A percentile compares a stretch with the other conserved stretches of the same genome.
Evolutionary conservation across 2,329 filamentous ascomycete genomes (phyloP).

Genomic region (Trichoderma sp.): DNA sequence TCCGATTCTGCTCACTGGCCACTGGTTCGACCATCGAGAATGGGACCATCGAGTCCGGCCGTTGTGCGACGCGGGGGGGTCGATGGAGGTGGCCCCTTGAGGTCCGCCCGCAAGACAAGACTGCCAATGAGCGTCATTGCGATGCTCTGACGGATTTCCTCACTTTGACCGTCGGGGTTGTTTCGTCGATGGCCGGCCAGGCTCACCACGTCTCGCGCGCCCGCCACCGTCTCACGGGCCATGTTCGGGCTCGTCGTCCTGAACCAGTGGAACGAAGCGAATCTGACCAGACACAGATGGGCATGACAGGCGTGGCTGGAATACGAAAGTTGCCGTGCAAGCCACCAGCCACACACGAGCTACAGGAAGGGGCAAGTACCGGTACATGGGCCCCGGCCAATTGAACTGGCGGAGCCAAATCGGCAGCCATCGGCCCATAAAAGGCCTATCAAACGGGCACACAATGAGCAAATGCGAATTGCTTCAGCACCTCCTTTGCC

Average conservation of each 20-base stretch:
- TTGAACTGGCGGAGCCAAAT: constrained; percentile 6
- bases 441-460: constrained; percentile 2
- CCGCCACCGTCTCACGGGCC: constrained; percentile 13
- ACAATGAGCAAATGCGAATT: not conserved
- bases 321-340: constrained; percentile 21
- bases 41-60: constrained; percentile 15
- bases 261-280: constrained; percentile 7
- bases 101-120: constrained; percentile 4
- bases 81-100: constrained; percentile 9
- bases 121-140: constrained; percentile 12
- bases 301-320: constrained; percentile 21
- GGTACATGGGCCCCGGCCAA: constrained; percentile 10
- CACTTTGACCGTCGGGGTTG: constrained; percentile 6
- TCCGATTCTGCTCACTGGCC: not conserved
- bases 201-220: constrained; percentile 14
- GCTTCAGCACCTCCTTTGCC: not conserved
- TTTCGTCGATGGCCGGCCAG: constrained; percentile 3
- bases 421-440: constrained; percentile 25
- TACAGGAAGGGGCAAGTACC: not conserved
- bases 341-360: constrained; percentile 10
- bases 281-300: constrained; percentile 10
- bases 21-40: constrained; percentile 1
- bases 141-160: not conserved
- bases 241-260: constrained; percentile 7
- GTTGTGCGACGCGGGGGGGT: constrained; percentile 8